phyloP scores from a whole-genome alignment of 257 asterid species.

The Ajuga chamaepitys region DNA sequence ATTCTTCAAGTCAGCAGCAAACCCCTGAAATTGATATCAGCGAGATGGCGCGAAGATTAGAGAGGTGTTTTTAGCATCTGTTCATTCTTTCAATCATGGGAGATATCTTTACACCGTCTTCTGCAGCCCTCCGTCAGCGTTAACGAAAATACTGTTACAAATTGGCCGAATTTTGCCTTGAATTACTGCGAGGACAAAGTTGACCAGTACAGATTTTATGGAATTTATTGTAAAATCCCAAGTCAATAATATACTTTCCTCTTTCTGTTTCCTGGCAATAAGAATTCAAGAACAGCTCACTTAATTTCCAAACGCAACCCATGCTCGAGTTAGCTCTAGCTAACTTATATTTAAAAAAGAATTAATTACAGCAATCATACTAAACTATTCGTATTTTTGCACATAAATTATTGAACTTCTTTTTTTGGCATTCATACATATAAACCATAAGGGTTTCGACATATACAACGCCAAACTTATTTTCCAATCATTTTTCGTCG shows the following conservation, averaged over 20 bases:
- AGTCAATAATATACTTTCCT: neutral
- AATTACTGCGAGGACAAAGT: slow-evolving; percentile 11
- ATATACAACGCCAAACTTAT: no score
- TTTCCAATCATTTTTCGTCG: no score
- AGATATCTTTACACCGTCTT: neutral
- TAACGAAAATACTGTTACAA: slow-evolving; percentile 12
- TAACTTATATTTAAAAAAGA: no score
- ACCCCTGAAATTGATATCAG: neutral
- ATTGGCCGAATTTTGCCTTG: slow-evolving; percentile 24
- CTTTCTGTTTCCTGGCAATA: no score
- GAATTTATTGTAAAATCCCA: slow-evolving; percentile 21
- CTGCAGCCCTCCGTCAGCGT: slow-evolving; percentile 13
- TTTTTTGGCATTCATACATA: no score
- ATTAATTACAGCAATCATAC: no score
- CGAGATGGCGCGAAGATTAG: slow-evolving; percentile 16
- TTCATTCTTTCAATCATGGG: neutral
- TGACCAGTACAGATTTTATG: slow-evolving; percentile 16
- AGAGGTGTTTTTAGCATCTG: neutral
- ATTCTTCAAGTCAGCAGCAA: neutral
- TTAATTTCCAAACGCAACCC: no score
- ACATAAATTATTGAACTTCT: no score
- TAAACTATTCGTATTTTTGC: no score
- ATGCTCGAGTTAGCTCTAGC: no score
- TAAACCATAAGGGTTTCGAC: no score
- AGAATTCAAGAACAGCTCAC: no score